These are phyloP conservation scores for Eucalyptus sp. DNA, from an alignment of 345 rosid genomes.

Conservation along the genomic window DNA sequence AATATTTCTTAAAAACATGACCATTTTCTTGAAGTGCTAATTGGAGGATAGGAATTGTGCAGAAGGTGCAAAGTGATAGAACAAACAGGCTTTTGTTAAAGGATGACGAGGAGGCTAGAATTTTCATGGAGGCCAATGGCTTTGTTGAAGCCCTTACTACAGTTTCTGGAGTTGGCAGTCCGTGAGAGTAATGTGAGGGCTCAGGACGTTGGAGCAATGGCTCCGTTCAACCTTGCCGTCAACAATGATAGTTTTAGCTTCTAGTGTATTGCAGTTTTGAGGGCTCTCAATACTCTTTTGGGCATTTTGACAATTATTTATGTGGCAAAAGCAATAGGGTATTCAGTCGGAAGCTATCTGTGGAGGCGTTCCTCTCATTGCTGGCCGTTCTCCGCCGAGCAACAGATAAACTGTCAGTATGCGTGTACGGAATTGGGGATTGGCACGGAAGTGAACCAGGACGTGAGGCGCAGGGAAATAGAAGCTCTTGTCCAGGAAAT, in stretches of 20 bases:
- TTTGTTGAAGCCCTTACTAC: slow-evolving; percentile 59
- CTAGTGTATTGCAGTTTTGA: neutral
- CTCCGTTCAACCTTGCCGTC: slow-evolving; percentile 88
- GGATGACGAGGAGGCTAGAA: slow-evolving; percentile 92
- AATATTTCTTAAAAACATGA: slow-evolving; percentile 33
- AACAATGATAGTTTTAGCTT: slow-evolving; percentile 76
- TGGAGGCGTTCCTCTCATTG: too few relatives aligned
- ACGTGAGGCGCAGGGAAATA: too few relatives aligned
- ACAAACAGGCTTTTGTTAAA: slow-evolving; percentile 54
- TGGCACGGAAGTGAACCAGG: too few relatives aligned
- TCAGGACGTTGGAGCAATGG: slow-evolving; percentile 81
- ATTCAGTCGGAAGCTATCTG: too few relatives aligned
- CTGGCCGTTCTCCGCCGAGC: too few relatives aligned
- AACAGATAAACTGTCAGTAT: too few relatives aligned
- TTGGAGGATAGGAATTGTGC: slow-evolving; percentile 32
- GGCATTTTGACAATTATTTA: neutral
- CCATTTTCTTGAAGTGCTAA: slow-evolving; percentile 37
- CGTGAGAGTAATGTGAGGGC: slow-evolving; percentile 27
- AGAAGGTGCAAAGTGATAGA: slow-evolving; percentile 58
- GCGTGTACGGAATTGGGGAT: too few relatives aligned
- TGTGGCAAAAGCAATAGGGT: too few relatives aligned
- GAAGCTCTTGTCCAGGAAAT: too few relatives aligned
- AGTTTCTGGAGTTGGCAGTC: slow-evolving; percentile 53
- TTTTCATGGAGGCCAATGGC: slow-evolving; percentile 72
- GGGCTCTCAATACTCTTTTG: neutral